phyloP scores from a whole-genome alignment of 306 rosid genomes.

The Rubus parviflorus region DNA sequence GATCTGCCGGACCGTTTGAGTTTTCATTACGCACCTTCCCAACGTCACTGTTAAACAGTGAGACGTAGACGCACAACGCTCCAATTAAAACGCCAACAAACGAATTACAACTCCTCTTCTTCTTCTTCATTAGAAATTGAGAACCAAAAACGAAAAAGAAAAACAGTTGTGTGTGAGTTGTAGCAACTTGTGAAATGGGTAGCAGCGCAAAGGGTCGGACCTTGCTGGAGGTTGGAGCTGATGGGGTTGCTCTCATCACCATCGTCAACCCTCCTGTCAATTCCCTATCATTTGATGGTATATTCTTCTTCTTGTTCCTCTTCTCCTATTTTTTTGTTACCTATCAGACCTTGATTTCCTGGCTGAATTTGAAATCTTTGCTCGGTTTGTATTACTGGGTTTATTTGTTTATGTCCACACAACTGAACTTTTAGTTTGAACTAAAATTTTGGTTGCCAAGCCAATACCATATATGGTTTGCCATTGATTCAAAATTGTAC shows the following conservation, averaged over 20 bases:
- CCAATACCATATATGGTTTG: too few species aligned
- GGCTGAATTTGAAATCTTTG: background rate
- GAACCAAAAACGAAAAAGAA: background rate
- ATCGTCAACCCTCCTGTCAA: constrained; percentile 94
- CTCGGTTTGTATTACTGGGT: constrained; percentile 11
- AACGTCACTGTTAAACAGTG: too few species aligned
- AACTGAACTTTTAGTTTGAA: too few species aligned
- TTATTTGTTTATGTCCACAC: background rate
- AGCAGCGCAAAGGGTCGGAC: constrained; percentile 58
- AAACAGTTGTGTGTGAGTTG: background rate
- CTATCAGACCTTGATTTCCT: background rate
- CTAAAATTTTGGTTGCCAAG: too few species aligned
- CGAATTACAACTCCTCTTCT: background rate
- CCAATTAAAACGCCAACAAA: constrained; percentile 7
- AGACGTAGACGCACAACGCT: too few species aligned
- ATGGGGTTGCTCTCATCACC: constrained; percentile 89
- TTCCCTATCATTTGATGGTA: constrained; percentile 93
- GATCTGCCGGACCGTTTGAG: background rate
- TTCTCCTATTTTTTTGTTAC: background rate
- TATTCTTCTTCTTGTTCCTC: background rate
- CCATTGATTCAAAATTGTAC: background rate
- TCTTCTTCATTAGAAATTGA: background rate
- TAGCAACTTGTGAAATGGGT: constrained; percentile 38
- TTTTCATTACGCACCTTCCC: too few species aligned
- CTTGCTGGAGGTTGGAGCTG: constrained; percentile 72